phyloP scores from a whole-genome alignment of 2,329 filamentous ascomycete genomes.

The Fusarium globosum region DNA sequence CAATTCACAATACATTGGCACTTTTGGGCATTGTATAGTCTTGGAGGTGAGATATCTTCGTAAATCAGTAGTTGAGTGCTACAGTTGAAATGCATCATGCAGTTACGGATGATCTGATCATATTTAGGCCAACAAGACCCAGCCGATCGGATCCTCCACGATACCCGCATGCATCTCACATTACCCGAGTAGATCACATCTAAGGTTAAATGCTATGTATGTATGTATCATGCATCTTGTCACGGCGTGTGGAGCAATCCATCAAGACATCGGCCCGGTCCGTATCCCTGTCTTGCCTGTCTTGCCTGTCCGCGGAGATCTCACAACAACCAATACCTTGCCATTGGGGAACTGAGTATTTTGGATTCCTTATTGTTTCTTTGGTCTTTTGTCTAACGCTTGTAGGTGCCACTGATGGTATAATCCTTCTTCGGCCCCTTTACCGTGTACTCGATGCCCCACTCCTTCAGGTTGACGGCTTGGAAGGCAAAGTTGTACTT shows the following conservation, averaged over 20 bases:
- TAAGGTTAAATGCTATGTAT: neutral
- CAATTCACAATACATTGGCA: rapidly evolving
- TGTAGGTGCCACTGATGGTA: constrained; percentile 66
- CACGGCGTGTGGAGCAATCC: constrained; percentile 6
- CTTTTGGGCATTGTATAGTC: neutral
- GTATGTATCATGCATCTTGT: neutral
- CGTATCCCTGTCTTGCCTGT: neutral
- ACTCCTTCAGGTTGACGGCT: constrained; percentile 66
- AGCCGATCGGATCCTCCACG: neutral
- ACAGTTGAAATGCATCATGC: neutral
- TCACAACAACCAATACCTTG: neutral
- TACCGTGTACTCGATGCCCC: constrained; percentile 73
- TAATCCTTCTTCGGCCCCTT: constrained; percentile 82
- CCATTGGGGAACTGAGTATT: neutral
- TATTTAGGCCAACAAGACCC: neutral
- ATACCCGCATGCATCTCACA: constrained; percentile 5
- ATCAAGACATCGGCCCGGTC: constrained; percentile 9
- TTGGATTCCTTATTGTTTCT: neutral
- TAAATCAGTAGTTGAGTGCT: neutral
- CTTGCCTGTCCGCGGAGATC: neutral
- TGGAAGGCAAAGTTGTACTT: constrained; percentile 74
- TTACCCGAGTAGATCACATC: constrained; percentile 6
- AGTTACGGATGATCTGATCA: constrained; percentile 8
- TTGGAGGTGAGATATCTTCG: neutral
- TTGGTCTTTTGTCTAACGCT: constrained; percentile 44